Evolutionary conservation across 345 rosid species (phyloP), one percentile per base, ranked within the genome.

Genomic region (Cardamine resedifolia): DNA sequence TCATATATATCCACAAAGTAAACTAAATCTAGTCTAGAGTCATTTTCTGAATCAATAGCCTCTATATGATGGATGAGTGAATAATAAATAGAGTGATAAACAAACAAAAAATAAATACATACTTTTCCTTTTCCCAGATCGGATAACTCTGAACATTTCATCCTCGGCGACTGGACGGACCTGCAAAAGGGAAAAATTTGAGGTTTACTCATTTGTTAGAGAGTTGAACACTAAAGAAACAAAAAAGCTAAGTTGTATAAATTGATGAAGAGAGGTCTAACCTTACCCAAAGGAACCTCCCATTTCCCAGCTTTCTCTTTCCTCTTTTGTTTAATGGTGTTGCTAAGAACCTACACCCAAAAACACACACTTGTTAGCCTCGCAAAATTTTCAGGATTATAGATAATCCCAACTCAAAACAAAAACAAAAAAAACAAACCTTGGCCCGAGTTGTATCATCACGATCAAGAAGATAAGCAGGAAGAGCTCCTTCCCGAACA

Each of bases 101-200:
- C 10, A 24, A 51, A 39, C n/a, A 68, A 24, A 36, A 3, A 66
- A 3, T 5, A 51, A 67, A 31, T 26, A 87, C 91, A 79, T 81
- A 94, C 98, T 89, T 74, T 84, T 94, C 38, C 97, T 64, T 78
- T 94, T 94, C 18, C 99, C 99, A 26, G 97, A 51, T 64, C 97
- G 81, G 70, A 94, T 52, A 63, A 94, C 97, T 85, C 88, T 89
- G 68, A 94, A 91, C 97, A 94, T 91, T 74, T 94, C 99, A 78
- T 95, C 99, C 79, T 95, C 99, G 15, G 99, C 99, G 11, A 95
- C 96, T 12, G 97, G 99, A 81, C 99, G 88, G 15, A 91, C 98
- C 98, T 95, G 81, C 30, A 84, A 58, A 48, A 41, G 49, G 26
- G 6, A 52, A 11, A 9, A 43, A 23, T 11, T 52, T 20, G 5